Conservation (phyloP, 257 asterid species). For the Nicotiana otophora region DNA sequence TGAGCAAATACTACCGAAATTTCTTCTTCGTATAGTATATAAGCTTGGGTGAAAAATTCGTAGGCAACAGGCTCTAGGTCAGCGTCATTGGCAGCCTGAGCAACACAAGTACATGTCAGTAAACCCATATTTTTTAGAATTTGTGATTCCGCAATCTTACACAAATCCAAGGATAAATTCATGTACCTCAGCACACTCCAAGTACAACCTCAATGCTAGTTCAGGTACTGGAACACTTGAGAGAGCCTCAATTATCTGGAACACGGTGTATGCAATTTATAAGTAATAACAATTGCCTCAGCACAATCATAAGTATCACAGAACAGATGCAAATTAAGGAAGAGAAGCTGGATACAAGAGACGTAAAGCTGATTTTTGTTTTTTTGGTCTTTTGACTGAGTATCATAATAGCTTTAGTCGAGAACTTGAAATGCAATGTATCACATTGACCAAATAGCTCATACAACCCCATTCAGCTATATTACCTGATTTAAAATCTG, state of each 20-base stretch:
- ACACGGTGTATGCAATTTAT: conserved; percentile 16
- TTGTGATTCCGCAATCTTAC: not conserved
- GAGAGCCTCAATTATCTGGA: conserved; percentile 79
- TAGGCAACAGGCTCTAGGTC: conserved; percentile 98
- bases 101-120: conserved; percentile 20
- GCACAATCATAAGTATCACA: not conserved
- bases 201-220: conserved; percentile 74
- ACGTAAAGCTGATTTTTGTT: not conserved
- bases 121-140: not conserved
- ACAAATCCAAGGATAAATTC: conserved; percentile 7
- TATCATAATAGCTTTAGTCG: not conserved
- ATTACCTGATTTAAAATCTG: conserved; percentile 77
- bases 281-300: not conserved
- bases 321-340: not conserved
- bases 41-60: conserved; percentile 97
- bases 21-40: conserved; percentile 95
- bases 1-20: conserved; percentile 55
- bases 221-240: conserved; percentile 84
- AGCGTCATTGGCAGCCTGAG: conserved; percentile 93
- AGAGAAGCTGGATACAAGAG: not conserved
- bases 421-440: not conserved
- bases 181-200: conserved; percentile 97
- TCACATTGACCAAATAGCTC: not conserved
- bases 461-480: conserved; percentile 6
- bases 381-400: not conserved